Base-by-base conservation (phyloP, 2,329 filamentous ascomycete species). In the Alternaria gansuensis region DNA sequence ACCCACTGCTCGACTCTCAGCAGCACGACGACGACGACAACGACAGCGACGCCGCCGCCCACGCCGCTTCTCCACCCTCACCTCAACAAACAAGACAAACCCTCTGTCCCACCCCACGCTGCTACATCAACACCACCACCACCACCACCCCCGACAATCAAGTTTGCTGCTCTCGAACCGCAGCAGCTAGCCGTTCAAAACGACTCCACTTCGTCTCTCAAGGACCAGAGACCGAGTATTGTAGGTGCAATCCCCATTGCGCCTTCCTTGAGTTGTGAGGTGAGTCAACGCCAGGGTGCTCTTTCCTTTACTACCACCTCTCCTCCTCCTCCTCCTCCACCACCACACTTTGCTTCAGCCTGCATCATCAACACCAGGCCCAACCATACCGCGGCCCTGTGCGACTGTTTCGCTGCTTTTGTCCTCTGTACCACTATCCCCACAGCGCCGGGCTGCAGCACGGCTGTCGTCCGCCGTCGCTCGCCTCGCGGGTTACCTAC, bases 391-490 rank as follows among this genome's bases (percentile, higher is more conserved):
- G 65, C 71, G 68, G 57, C 57, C 59, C 60, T 59, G 74, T 75
- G 73, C 62, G 49, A 76, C 72, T 60, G 69, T 74, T 67, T 72
- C 67, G 67, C 69, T 71, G 59, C 63, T 71, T 75, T 63, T 60
- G 68, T 68, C 59, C 45, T 51, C 61, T 64, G 74, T 76, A 54
- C 64, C 65, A 76, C 73, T 54, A 51, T 69, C 72, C 59, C 69
- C 71, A 72, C 65, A 66, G 57, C 63, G 60, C 68, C 64, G 66
- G 64, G 59, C 63, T 70, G 66, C 73, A 61, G 70, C 62, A 65
- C 71, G 57, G 68, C 73, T 72, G 70, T 68, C 60, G 68, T 75
- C 71, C 73, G 57, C 71, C 68, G 68, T 68, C 66, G 65, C 70
- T 69, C 69, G 71, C 71, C 66, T 73, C 54, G 63, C 63, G 59